Evolutionary conservation across 2,329 filamentous ascomycete species (phyloP), one percentile per base, ranked within the genome.

Genomic region (Pleoardoris graminearum): DNA sequence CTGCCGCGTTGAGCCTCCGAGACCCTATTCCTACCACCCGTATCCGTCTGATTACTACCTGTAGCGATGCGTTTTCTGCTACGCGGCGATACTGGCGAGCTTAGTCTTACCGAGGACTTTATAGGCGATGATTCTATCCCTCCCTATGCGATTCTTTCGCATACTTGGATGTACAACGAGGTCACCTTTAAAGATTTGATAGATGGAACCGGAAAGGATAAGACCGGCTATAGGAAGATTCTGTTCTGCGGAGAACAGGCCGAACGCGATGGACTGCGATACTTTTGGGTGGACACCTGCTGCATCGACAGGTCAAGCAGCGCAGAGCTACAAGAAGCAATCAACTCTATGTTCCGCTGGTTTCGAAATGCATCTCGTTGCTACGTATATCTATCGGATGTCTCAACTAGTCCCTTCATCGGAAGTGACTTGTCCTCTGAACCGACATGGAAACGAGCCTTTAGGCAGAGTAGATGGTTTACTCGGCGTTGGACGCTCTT

Each of bases 51-150:
- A 50, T n/a, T n/a, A 7, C 37, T 27, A 3, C 48, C 38, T 14
- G 21, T 50, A 52, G 42, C 33, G 29, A 53, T 53, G 44, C 50
- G 50, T 48, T 44, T 53, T 48, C 43, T 53, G 50, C 44, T 27
- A 53, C 39, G 44, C 39, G 49, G 37, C 38, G 38, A 48, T 19
- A 53, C 50, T 49, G 32, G 50, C 4, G 37, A 53, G 21, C 49
- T 48, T 43, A 23, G 19, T 11, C 48, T 51, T 21, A 45, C 48
- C 2, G 38, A 51, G 23, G 48, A 45, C 16, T 45, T 51, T 2
- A 32, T 48, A 3, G 35, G 35, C 50, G 14, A 43, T 30, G 27
- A 50, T 37, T 2, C 19, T 10, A 37, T 37, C 17, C 35, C 35
- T n/a, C 35, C 16, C 4, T 37, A 37, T 37, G 35, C 35, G n/a